Conservation (phyloP, 1,284 basidiomycete genomes). For the Fistulinella cinereoalba region DNA sequence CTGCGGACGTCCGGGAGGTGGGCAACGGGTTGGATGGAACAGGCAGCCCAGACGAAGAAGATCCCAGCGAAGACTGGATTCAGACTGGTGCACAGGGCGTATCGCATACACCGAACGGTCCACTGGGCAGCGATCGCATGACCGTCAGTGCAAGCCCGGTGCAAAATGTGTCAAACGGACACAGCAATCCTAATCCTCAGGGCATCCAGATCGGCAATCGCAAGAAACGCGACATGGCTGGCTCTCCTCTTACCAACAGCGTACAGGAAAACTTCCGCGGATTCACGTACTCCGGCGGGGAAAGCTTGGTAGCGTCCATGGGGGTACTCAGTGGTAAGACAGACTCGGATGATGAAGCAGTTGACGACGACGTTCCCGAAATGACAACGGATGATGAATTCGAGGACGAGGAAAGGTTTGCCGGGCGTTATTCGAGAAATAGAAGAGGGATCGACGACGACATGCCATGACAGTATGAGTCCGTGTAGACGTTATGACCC, state of each 20-base stretch:
- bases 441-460: constrained; percentile 48
- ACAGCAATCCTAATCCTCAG: constrained; percentile 29
- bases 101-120: constrained; percentile 68
- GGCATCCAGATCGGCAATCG: constrained; percentile 57
- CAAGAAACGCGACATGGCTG: constrained; percentile 47
- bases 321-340: constrained; percentile 37
- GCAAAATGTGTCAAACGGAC: constrained; percentile 15
- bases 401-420: constrained; percentile 53
- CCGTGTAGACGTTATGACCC: constrained; percentile 4
- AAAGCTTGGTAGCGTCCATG: constrained; percentile 54
- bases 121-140: constrained; percentile 59
- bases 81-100: constrained; percentile 37
- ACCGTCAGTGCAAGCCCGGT: constrained; percentile 10
- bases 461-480: constrained; percentile 35
- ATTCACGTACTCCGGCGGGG: constrained; percentile 87
- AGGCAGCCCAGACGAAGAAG: constrained; percentile 60
- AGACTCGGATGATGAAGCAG: constrained; percentile 45
- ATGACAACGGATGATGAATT: constrained; percentile 65
- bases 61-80: constrained; percentile 70
- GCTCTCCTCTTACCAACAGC: constrained; percentile 77
- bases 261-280: constrained; percentile 94
- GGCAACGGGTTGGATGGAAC: constrained; percentile 58
- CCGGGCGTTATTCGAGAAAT: constrained; percentile 61
- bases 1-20: constrained; percentile 73
- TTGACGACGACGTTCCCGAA: constrained; percentile 46